phyloP scores from a whole-genome alignment of 164 flowering plant species.

The Vitis cinerea region DNA sequence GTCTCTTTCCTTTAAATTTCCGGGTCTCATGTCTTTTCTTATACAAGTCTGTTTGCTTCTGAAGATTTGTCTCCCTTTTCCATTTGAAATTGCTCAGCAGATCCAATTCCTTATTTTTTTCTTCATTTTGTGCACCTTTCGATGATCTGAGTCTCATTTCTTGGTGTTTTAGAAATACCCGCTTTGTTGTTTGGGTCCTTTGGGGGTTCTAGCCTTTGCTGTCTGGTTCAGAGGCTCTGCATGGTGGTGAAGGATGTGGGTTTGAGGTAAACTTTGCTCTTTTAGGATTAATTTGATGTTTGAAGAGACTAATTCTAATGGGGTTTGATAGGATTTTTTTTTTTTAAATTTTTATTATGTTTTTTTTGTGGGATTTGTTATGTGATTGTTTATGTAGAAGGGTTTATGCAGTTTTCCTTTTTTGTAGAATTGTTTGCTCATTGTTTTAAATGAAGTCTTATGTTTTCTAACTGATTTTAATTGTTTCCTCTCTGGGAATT shows the following conservation, averaged over 20 bases:
- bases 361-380: too few relatives aligned
- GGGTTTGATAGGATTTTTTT: too few relatives aligned
- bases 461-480: too few relatives aligned
- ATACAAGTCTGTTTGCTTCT: conserved; percentile 22
- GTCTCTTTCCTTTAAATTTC: background rate
- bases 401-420: too few relatives aligned
- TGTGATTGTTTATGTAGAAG: too few relatives aligned
- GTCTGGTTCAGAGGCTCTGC: background rate
- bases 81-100: conserved; percentile 20
- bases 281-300: background rate
- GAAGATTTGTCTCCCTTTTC: conserved; percentile 8
- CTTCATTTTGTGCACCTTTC: background rate
- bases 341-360: too few relatives aligned
- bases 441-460: too few relatives aligned
- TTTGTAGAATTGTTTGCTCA: too few relatives aligned
- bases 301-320: too few relatives aligned
- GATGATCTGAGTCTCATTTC: background rate
- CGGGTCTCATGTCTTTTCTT: conserved; percentile 24
- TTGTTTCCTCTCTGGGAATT: too few relatives aligned
- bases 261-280: background rate
- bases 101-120: conserved; percentile 20
- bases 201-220: background rate
- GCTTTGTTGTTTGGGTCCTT: conserved; percentile 6
- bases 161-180: conserved; percentile 7
- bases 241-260: too few relatives aligned